Evolutionary conservation across 2,329 filamentous ascomycete species (phyloP).

Genomic region (Geosmithia putterillii): DNA sequence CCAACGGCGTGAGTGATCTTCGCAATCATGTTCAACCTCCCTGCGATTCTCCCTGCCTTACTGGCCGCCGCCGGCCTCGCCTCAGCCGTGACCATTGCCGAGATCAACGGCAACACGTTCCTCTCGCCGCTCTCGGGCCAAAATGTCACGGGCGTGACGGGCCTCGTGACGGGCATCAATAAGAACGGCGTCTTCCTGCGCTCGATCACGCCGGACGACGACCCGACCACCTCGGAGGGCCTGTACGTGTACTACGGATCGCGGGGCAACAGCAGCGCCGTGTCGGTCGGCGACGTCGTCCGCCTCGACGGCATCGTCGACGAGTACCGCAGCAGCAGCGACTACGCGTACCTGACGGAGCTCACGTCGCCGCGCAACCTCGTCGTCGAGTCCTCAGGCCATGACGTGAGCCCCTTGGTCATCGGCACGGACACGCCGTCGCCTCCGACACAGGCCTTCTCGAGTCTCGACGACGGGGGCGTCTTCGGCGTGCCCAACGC

Average conservation of each 20-base stretch:
- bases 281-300: conserved; percentile 51
- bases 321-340: conserved; percentile 38
- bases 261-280: conserved; percentile 28
- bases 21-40: no score
- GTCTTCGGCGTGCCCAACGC: conserved; percentile 55
- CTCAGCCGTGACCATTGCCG: conserved; percentile 35
- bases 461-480: conserved; percentile 50
- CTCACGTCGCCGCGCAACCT: conserved; percentile 43
- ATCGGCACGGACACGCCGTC: conserved; percentile 43
- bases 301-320: conserved; percentile 45
- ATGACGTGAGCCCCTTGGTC: conserved; percentile 42
- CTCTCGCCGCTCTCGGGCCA: conserved; percentile 47
- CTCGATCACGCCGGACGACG: conserved; percentile 42
- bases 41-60: background rate
- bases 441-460: conserved; percentile 51
- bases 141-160: conserved; percentile 44
- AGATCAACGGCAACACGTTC: conserved; percentile 56
- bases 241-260: conserved; percentile 43
- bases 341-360: conserved; percentile 54
- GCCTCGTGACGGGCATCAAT: conserved; percentile 52
- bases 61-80: conserved; percentile 14
- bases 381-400: conserved; percentile 37
- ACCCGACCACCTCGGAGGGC: conserved; percentile 48
- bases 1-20: no score
- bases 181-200: conserved; percentile 52